Conservation (phyloP, 179 eudicot genomes). For the Nepenthes alata region DNA sequence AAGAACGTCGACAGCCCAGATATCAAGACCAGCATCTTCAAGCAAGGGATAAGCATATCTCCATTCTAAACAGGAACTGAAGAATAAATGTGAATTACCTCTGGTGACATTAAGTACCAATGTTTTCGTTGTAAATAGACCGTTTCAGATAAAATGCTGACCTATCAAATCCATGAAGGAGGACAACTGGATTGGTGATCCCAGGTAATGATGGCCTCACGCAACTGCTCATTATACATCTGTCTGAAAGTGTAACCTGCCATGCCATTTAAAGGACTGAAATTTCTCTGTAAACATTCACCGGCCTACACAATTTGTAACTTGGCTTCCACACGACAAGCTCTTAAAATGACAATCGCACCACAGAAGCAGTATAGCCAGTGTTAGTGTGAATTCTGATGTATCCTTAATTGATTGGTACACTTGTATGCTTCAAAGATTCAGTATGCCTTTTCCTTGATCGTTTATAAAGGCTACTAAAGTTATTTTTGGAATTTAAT, state of each 20-base stretch:
- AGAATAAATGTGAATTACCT: slow-evolving; percentile 36
- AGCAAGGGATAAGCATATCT: slow-evolving; percentile 79
- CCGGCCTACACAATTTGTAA: background rate
- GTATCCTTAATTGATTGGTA: too few relatives aligned
- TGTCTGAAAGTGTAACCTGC: slow-evolving; percentile 40
- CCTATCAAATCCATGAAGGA: slow-evolving; percentile 75
- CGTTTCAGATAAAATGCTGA: too few relatives aligned
- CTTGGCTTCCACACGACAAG: background rate
- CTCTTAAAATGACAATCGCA: background rate
- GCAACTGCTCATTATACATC: slow-evolving; percentile 74
- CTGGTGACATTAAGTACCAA: slow-evolving; percentile 7
- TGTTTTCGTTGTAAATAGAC: background rate
- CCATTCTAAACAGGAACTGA: slow-evolving; percentile 98
- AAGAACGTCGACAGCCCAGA: slow-evolving; percentile 87
- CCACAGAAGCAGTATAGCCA: too few relatives aligned
- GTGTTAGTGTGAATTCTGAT: too few relatives aligned
- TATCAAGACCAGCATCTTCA: slow-evolving; percentile 74
- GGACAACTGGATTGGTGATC: slow-evolving; percentile 55
- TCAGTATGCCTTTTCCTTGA: too few relatives aligned
- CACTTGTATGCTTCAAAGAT: too few relatives aligned
- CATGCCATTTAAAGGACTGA: slow-evolving; percentile 4
- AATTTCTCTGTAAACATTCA: background rate
- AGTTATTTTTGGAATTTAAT: too few relatives aligned
- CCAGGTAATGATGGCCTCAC: slow-evolving; percentile 49
- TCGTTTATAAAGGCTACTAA: too few relatives aligned